Base-by-base conservation (phyloP, 176 grass and related monocot genomes). In the Hsuehochloa calcarea region DNA sequence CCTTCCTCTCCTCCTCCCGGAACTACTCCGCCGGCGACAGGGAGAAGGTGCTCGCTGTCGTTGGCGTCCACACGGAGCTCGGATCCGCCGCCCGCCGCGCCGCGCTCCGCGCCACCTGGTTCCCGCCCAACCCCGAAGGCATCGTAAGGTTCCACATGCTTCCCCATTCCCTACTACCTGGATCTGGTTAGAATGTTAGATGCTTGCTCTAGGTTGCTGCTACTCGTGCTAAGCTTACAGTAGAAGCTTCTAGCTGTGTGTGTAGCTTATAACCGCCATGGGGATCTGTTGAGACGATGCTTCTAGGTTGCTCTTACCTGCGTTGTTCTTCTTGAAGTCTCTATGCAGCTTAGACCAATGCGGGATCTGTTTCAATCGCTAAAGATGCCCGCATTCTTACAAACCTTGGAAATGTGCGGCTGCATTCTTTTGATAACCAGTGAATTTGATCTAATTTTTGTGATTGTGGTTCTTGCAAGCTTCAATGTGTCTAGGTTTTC, bases 51-150 rank as follows among this genome's bases (percentile, higher is more conserved):
- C 90, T 99, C 65, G 96, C 90, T 11, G 51, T 99, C 27, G 91
- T 99, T 4, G 93, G 96, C 22, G 90, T 99, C 41, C 90, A 92
- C 74, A 99, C 93, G 10, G 86, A 87, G 23, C 88, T 91, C 62
- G 85, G 88, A 70, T 92, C 90, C 39, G 81, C 87, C 80, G 93
- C 82, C 13, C 90, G 81, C 34, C 89, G 91, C 20, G 88, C 80
- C 1, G 93, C 90, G 49, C 92, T 99, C 19, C 88, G 96, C 11
- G 87, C 80, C 54, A 96, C 96, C 58, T 99, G 93, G 96, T 99
- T 99, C 86, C 96, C 96, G 3, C 76, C 85, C 73, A 89, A 96
- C 65, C 74, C 96, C 38, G 91, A 99, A 76, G 93, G 86, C 68
- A 82, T 99, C 84, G 81, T 88, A 65, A 93, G 96, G 96, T 98